Evolutionary conservation across 768 basidiomycete species (phyloP).

Genomic region (Lactarius deliciosus): DNA sequence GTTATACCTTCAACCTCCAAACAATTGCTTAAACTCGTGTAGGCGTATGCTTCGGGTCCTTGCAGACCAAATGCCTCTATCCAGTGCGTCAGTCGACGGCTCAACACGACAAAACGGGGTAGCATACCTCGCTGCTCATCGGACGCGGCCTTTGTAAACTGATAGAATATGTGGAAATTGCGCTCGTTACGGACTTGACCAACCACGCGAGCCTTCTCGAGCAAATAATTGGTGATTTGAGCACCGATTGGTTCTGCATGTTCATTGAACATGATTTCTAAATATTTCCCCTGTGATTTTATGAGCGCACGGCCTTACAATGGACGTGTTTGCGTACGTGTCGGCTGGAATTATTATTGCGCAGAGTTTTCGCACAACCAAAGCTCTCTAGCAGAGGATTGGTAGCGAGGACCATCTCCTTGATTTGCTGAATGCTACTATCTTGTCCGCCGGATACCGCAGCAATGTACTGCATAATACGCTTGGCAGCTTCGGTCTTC

Average conservation of each 20-base stretch:
- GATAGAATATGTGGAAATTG: conserved; percentile 99
- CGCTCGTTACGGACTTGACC: conserved; percentile 96
- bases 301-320: conserved; percentile 30
- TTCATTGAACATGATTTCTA: conserved; percentile 98
- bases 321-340: conserved; percentile 62
- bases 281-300: conserved; percentile 82
- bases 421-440: conserved; percentile 93
- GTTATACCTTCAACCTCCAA: conserved; percentile 87
- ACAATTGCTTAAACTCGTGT: conserved; percentile 91
- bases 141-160: conserved; percentile 95
- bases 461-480: conserved; percentile 99
- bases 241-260: conserved; percentile 94
- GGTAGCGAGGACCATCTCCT: conserved; percentile 99
- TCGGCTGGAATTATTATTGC: conserved; percentile 98
- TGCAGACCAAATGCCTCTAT: conserved; percentile 92
- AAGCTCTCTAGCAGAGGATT: conserved; percentile 98
- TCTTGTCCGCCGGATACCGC: conserved; percentile 89
- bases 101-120: not conserved
- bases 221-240: conserved; percentile 96
- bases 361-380: conserved; percentile 96
- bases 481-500: conserved; percentile 98
- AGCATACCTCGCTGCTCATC: conserved; percentile 80
- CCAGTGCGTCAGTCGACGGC: conserved; percentile 15
- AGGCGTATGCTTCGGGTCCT: conserved; percentile 93
- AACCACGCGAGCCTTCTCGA: conserved; percentile 96